These are phyloP conservation scores for Gnomoniopsis smithogilvyi DNA, from an alignment of 2,329 filamentous ascomycete genomes.

Conservation along the genomic window DNA sequence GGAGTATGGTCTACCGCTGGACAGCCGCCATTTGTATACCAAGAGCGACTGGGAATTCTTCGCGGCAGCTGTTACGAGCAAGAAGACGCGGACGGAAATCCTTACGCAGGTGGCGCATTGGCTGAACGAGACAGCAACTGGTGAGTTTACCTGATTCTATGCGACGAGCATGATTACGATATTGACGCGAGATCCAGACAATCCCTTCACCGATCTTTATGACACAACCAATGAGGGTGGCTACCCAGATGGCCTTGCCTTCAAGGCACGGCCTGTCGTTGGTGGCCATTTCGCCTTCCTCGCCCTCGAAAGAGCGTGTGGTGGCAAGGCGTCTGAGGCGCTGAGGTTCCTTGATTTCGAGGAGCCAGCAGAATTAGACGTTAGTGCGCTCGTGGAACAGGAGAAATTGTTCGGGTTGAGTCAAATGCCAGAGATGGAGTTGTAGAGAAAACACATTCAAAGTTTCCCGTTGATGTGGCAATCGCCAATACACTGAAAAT, in stretches of 20 bases:
- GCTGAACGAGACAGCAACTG: conserved; percentile 78
- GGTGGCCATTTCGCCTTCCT: conserved; percentile 85
- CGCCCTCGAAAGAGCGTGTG: conserved; percentile 77
- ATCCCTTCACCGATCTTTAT: conserved; percentile 79
- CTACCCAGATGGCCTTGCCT: conserved; percentile 65
- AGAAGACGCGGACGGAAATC: conserved; percentile 66
- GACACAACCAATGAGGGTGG: conserved; percentile 74
- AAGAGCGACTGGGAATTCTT: conserved; percentile 94
- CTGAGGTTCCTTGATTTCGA: conserved; percentile 47
- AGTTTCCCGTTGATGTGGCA: not conserved
- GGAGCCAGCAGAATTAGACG: conserved; percentile 30
- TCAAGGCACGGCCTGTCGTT: conserved; percentile 80
- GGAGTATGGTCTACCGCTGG: conserved; percentile 77
- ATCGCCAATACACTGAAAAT: no score
- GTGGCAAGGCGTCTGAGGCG: conserved; percentile 60
- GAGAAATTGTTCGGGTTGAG: conserved; percentile 19
- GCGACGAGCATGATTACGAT: not conserved
- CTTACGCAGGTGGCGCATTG: conserved; percentile 71
- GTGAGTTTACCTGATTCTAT: conserved; percentile 31
- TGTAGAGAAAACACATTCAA: not conserved
- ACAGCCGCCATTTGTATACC: conserved; percentile 78
- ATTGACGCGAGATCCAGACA: conserved; percentile 43
- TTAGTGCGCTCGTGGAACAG: conserved; percentile 26
- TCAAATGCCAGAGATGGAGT: conserved; percentile 9
- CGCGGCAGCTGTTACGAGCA: conserved; percentile 73